These are phyloP conservation scores for Terfezia claveryi DNA, from an alignment of 495 filamentous ascomycete genomes.

Conservation along the genomic window DNA sequence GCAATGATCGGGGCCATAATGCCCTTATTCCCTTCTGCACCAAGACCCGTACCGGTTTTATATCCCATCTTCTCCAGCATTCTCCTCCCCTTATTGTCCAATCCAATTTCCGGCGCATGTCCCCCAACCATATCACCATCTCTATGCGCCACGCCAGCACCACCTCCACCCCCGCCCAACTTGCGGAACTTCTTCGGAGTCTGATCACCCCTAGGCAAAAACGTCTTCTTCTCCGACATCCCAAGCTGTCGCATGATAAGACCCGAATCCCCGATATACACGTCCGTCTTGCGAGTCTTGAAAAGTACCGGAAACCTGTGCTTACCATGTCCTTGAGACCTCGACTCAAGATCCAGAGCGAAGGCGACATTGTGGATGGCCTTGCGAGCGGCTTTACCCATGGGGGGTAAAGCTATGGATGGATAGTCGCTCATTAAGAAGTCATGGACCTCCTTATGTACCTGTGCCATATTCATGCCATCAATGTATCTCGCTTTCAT, in stretches of 20 bases:
- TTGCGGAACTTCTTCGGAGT: neutral
- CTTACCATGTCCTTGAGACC: conserved; percentile 40
- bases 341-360: conserved; percentile 53
- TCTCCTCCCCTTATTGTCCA: conserved; percentile 59
- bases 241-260: neutral
- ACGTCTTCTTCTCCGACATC: neutral
- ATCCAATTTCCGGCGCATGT: conserved; percentile 60
- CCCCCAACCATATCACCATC: conserved; percentile 85
- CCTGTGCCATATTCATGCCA: conserved; percentile 47
- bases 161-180: conserved; percentile 11
- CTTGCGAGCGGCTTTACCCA: conserved; percentile 56
- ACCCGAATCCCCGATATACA: neutral
- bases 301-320: conserved; percentile 54
- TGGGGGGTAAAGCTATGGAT: conserved; percentile 60
- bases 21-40: conserved; percentile 62
- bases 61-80: conserved; percentile 99
- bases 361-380: conserved; percentile 52
- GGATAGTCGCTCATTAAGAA: conserved; percentile 45
- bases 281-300: conserved; percentile 30
- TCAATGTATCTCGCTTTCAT: conserved; percentile 47
- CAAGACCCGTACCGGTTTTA: conserved; percentile 71
- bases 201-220: neutral
- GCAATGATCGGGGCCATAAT: conserved; percentile 71
- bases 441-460: conserved; percentile 44
- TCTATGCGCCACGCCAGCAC: conserved; percentile 32